Evolutionary conservation across 2,329 filamentous ascomycete genomes (phyloP), one percentile per base, ranked within the genome.

Genomic region (Claviceps arundinis): DNA sequence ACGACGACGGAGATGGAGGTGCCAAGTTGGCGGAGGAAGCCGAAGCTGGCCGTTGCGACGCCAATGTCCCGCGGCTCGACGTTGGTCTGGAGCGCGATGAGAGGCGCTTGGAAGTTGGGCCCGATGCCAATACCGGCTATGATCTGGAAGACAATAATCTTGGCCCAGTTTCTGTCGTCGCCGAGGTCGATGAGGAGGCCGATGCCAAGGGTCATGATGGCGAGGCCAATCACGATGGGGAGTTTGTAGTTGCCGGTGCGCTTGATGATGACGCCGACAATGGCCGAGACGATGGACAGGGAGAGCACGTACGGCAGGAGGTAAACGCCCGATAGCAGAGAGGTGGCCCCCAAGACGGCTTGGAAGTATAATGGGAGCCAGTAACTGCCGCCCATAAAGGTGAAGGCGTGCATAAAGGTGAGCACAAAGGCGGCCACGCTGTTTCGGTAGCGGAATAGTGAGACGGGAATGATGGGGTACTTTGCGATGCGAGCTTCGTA

Each of bases 331-430:
- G 82, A 86, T 34, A 85, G 70, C 38, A 90, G 77, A 0, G 87
- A 84, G 0, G 76, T 74, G 2, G 80, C 80, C 48, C 84, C 77
- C 44, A 87, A 73, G 50, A 87, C 81, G 50, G 83, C 78, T 68
- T 94, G 88, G 68, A 89, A 91, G 71, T 94, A 95, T 2, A 95
- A 75, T 0, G 88, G 88, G 4, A 94, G 73, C 69, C 86, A 94
- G 73, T 91, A 94, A 56, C 78, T 81, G 34, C 79, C 81, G 0
- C 84, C 79, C 61, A 91, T 89, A 71, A 91, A 91, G 57, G 85
- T 81, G 58, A 84, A 78, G 45, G 84, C 84, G 64, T 95, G 87
- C 56, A 79, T 75, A 68, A 89, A 88, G 58, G 81, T 83, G 44
- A 85, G 73, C 2, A 70, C 66, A 14, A 89, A 78, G 2, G 80